Conservation (phyloP, 1,139 yeast species). For the Taphrina confusa region DNA sequence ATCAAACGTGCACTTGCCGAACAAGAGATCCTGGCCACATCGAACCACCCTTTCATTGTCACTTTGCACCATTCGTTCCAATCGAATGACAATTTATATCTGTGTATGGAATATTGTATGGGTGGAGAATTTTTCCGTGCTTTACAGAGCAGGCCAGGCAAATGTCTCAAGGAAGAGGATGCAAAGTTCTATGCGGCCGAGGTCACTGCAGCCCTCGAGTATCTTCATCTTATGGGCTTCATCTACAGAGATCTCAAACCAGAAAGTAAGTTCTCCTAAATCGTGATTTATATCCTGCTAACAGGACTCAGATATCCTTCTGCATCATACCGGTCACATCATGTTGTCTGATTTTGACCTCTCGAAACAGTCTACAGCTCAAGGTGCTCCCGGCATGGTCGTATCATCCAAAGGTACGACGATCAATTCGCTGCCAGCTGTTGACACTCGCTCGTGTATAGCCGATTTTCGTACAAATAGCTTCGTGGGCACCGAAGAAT, state of each 20-base stretch:
- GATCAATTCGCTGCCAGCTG: conserved; percentile 47
- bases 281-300: neutral
- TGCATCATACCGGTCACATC: conserved; percentile 95
- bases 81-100: conserved; percentile 84
- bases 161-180: conserved; percentile 81
- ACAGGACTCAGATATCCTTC: conserved; percentile 56
- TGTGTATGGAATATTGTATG: conserved; percentile 99
- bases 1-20: conserved; percentile 93
- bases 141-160: conserved; percentile 82
- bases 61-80: conserved; percentile 95
- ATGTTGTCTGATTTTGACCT: conserved; percentile 97
- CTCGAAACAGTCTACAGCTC: conserved; percentile 80
- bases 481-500: conserved; percentile 97
- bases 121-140: conserved; percentile 99
- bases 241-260: conserved; percentile 94
- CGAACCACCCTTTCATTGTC: conserved; percentile 95
- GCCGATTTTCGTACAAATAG: conserved; percentile 96
- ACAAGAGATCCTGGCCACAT: conserved; percentile 91
- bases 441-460: conserved; percentile 91
- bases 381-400: conserved; percentile 52
- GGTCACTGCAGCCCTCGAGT: conserved; percentile 95
- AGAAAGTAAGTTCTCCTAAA: conserved; percentile 52
- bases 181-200: conserved; percentile 96
- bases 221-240: conserved; percentile 92
- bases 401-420: conserved; percentile 44